A percentile compares a stretch with the other conserved stretches of the same genome.
These are phyloP conservation scores for Penicillium bovifimosum DNA, from an alignment of 495 filamentous ascomycete species.

Conservation along the genomic window DNA sequence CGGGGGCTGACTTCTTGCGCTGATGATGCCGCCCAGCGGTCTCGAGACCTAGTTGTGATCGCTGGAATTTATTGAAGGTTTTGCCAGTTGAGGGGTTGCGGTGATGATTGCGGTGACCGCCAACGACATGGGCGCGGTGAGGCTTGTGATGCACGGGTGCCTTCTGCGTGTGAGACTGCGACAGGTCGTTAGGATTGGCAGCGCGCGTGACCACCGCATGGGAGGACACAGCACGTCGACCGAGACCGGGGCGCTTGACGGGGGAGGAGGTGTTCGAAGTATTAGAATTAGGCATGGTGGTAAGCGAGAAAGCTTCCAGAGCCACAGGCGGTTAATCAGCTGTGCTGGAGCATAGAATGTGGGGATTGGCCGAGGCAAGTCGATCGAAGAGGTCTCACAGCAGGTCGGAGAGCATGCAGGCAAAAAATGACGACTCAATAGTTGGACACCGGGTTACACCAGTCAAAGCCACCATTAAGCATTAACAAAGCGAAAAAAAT, in stretches of 20 bases:
- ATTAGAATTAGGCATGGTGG: constrained; percentile 38
- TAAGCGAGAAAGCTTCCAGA: constrained; percentile 14
- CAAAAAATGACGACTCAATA: constrained; percentile 20
- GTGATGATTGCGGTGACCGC: constrained; percentile 39
- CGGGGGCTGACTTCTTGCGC: constrained; percentile 46
- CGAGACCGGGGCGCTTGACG: constrained; percentile 44
- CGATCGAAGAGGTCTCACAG: constrained; percentile 20
- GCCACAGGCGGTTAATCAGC: constrained; percentile 21
- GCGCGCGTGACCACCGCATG: constrained; percentile 42
- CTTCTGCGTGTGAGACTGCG: constrained; percentile 32
- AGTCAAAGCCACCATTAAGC: background rate
- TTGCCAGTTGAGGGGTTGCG: constrained; percentile 42
- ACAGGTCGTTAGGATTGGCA: constrained; percentile 33
- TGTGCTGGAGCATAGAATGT: constrained; percentile 19
- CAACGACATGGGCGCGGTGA: constrained; percentile 42
- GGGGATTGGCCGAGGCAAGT: constrained; percentile 28
- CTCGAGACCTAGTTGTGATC: constrained; percentile 31
- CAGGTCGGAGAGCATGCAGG: constrained; percentile 23
- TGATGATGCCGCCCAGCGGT: constrained; percentile 36
- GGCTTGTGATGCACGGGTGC: constrained; percentile 26
- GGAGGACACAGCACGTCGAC: constrained; percentile 44
- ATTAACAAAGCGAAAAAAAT: background rate
- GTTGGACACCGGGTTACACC: constrained; percentile 17
- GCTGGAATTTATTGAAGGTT: constrained; percentile 39
- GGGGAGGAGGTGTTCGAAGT: constrained; percentile 35